These are phyloP conservation scores for thale cress (Arabidopsis thaliana) DNA, from an alignment of 345 rosid species.

Conservation along the genomic window DNA sequence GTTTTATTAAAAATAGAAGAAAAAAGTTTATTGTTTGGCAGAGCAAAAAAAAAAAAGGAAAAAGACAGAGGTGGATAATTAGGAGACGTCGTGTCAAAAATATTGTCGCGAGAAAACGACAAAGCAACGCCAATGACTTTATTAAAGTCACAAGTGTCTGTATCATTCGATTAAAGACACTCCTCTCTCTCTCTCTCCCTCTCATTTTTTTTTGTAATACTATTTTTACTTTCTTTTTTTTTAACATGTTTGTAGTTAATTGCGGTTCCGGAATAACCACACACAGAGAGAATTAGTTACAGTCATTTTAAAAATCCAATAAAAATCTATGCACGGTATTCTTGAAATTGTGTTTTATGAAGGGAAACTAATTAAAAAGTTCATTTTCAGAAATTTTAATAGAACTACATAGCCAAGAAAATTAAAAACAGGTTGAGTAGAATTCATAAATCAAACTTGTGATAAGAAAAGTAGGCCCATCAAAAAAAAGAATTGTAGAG, in stretches of 20 bases:
- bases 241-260: slow-evolving; percentile 8
- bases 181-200: slow-evolving; percentile 23
- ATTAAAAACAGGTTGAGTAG: neutral
- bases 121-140: slow-evolving; percentile 51
- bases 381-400: too few relatives aligned
- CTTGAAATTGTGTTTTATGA: too few relatives aligned
- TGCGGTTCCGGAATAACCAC: neutral
- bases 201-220: neutral
- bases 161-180: slow-evolving; percentile 48
- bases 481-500: slow-evolving; percentile 34
- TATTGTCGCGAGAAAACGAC: slow-evolving; percentile 46
- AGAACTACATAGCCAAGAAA: neutral
- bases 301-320: too few relatives aligned
- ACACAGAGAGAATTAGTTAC: neutral
- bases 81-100: slow-evolving; percentile 48
- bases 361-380: too few relatives aligned
- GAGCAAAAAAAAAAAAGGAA: slow-evolving; percentile 28
- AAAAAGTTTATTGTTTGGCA: slow-evolving; percentile 29
- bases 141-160: slow-evolving; percentile 50
- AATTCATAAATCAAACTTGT: slow-evolving; percentile 25
- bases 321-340: too few relatives aligned
- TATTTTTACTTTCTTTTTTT: neutral
- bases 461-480: slow-evolving; percentile 38
- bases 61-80: slow-evolving; percentile 41
- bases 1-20: neutral